phyloP scores from a whole-genome alignment of 2,329 filamentous ascomycete genomes.

The Conoideocrella luteorostrata region DNA sequence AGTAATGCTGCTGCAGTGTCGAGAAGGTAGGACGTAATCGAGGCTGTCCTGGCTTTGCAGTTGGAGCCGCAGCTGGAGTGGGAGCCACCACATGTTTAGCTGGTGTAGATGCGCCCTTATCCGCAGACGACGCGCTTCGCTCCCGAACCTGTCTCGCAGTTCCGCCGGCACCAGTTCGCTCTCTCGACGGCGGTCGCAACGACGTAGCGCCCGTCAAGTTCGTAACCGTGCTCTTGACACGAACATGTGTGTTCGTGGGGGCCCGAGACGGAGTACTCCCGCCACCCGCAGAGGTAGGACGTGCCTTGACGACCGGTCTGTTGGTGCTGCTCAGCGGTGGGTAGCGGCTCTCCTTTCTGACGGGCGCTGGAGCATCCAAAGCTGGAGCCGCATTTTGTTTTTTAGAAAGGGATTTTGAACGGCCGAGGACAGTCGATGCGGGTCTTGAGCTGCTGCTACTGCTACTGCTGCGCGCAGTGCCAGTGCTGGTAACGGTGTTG shows the following conservation, averaged over 20 bases:
- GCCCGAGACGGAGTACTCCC: slow-evolving; percentile 15
- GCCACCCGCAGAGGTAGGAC: slow-evolving; percentile 25
- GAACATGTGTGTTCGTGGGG: slow-evolving; percentile 17
- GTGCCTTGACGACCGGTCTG: slow-evolving; percentile 17
- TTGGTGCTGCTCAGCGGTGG: slow-evolving; percentile 28
- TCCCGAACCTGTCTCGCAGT: slow-evolving; percentile 1
- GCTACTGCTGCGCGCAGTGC: not conserved
- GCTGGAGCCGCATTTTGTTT: not conserved
- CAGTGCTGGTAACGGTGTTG: slow-evolving; percentile 6
- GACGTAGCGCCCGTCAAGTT: slow-evolving; percentile 18
- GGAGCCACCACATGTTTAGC: slow-evolving; percentile 13
- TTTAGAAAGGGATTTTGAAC: slow-evolving; percentile 17
- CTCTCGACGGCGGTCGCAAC: slow-evolving; percentile 23
- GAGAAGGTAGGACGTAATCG: slow-evolving; percentile 51
- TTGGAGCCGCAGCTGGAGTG: slow-evolving; percentile 16
- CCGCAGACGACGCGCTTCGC: slow-evolving; percentile 13
- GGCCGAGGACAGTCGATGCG: slow-evolving; percentile 10
- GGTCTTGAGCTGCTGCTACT: slow-evolving; percentile 8
- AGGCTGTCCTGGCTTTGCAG: slow-evolving; percentile 18
- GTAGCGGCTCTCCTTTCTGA: slow-evolving; percentile 22
- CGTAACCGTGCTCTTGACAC: slow-evolving; percentile 28
- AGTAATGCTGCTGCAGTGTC: slow-evolving; percentile 61
- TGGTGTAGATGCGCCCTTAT: slow-evolving; percentile 11
- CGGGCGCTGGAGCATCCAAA: slow-evolving; percentile 9
- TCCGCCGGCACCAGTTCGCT: too few species aligned